phyloP scores from a whole-genome alignment of 2,329 filamentous ascomycete genomes.

The Trichophyton schoenleinii region DNA sequence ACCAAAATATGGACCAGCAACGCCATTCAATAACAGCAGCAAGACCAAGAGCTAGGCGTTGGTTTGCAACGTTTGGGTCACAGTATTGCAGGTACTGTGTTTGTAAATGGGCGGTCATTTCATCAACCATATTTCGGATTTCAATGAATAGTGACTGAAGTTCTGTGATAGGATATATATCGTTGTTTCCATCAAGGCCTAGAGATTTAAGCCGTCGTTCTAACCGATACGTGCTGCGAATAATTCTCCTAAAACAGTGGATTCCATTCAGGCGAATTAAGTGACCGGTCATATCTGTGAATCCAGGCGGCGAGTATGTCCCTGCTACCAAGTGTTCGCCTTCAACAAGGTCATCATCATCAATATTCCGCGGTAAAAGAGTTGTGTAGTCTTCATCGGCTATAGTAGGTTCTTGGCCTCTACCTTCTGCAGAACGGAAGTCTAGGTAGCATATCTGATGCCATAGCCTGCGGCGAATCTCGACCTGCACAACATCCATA shows the following conservation, averaged over 20 bases:
- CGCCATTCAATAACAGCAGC: constrained; percentile 9
- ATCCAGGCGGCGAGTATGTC: not conserved
- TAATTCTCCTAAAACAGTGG: constrained; percentile 10
- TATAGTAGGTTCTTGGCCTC: constrained; percentile 11
- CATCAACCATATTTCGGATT: not conserved
- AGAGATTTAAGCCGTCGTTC: constrained; percentile 4
- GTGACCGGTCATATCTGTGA: constrained; percentile 11
- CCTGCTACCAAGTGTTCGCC: not conserved
- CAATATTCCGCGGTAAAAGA: constrained; percentile 9
- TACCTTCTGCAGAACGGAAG: constrained; percentile 10
- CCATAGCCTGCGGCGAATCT: constrained; percentile 10
- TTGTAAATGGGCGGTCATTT: not conserved
- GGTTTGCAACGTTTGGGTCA: constrained; percentile 5
- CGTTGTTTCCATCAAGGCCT: not conserved
- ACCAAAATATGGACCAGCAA: constrained; percentile 11
- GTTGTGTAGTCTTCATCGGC: constrained; percentile 11
- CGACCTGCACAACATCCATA: constrained; percentile 10
- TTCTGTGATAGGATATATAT: not conserved
- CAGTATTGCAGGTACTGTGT: constrained; percentile 6
- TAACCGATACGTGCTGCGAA: constrained; percentile 6
- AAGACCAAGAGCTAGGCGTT: constrained; percentile 9
- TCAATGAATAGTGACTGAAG: not conserved
- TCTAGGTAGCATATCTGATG: constrained; percentile 12
- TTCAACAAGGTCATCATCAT: constrained; percentile 10
- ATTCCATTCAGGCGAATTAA: constrained; percentile 10